Evolutionary conservation across 1,284 basidiomycete genomes (phyloP).

Genomic region (Schizophyllum commune): DNA sequence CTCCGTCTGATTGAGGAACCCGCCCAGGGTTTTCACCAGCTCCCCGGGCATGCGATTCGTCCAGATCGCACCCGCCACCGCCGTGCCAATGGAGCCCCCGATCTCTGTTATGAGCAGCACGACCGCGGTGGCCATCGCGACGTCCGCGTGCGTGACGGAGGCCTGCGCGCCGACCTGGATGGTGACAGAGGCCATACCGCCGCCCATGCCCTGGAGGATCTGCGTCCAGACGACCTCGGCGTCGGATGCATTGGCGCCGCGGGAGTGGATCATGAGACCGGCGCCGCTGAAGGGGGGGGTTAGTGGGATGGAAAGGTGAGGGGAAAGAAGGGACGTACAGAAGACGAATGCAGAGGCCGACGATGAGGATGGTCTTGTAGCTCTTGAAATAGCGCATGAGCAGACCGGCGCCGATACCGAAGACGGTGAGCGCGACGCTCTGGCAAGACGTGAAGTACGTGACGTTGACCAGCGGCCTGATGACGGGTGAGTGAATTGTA

Average conservation of each 20-base stretch:
- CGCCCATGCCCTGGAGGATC: slow-evolving; percentile 71
- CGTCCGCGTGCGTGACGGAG: slow-evolving; percentile 65
- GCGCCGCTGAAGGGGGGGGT: slow-evolving; percentile 39
- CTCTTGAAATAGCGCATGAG: slow-evolving; percentile 46
- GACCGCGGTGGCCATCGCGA: slow-evolving; percentile 78
- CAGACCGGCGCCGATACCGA: slow-evolving; percentile 55
- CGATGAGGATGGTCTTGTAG: slow-evolving; percentile 55
- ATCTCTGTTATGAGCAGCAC: slow-evolving; percentile 77
- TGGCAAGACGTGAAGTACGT: slow-evolving; percentile 51
- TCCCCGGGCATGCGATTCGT: slow-evolving; percentile 50
- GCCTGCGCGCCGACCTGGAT: slow-evolving; percentile 76
- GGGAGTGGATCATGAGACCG: slow-evolving; percentile 67
- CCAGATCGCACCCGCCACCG: slow-evolving; percentile 60
- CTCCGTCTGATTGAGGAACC: slow-evolving; percentile 23
- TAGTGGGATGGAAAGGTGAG: neutral
- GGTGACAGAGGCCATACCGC: slow-evolving; percentile 67
- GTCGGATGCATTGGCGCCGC: slow-evolving; percentile 51
- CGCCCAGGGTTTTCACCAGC: slow-evolving; percentile 46
- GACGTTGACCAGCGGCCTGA: slow-evolving; percentile 40
- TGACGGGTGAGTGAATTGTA: neutral
- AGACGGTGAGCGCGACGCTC: slow-evolving; percentile 57
- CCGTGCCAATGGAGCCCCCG: slow-evolving; percentile 66
- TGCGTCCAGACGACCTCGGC: slow-evolving; percentile 64
- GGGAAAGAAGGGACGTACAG: slow-evolving; percentile 20
- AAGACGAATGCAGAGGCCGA: slow-evolving; percentile 62